phyloP scores from a whole-genome alignment of 768 basidiomycete species.

The Chalciporus sphaerocephalus region DNA sequence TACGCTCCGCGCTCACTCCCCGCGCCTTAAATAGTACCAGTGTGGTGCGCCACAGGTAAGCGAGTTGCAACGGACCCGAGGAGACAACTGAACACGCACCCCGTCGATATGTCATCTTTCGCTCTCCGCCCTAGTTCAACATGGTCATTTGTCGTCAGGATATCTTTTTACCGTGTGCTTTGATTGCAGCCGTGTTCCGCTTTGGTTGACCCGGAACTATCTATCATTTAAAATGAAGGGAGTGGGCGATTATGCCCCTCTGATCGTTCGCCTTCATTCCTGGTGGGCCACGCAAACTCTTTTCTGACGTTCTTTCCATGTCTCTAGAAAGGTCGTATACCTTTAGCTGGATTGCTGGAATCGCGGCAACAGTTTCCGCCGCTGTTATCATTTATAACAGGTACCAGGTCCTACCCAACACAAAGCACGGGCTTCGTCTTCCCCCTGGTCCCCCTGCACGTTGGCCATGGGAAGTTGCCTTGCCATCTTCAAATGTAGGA shows the following conservation, averaged over 20 bases:
- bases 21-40: too few species aligned
- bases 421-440: conserved; percentile 9
- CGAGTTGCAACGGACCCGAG: too few species aligned
- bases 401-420: not conserved
- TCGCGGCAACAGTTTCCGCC: not conserved
- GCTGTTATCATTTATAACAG: not conserved
- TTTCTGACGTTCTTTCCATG: not conserved
- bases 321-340: not conserved
- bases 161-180: not conserved
- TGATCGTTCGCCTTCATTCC: not conserved
- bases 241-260: not conserved
- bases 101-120: too few species aligned
- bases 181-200: not conserved
- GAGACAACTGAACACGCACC: too few species aligned
- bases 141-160: too few species aligned
- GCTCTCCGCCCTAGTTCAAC: too few species aligned
- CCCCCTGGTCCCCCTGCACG: conserved; percentile 16
- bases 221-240: not conserved
- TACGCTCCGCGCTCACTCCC: too few species aligned
- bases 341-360: not conserved
- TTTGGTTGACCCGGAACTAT: not conserved
- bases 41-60: too few species aligned
- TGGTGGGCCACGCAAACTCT: not conserved
- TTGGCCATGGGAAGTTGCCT: conserved; percentile 7
- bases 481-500: conserved; percentile 11